Percentiles rank a stretch among this genome's conserved stretches.
Evolutionary conservation across 2,329 filamentous ascomycete species (phyloP).

Genomic region (Torrubiella hemipterigena): DNA sequence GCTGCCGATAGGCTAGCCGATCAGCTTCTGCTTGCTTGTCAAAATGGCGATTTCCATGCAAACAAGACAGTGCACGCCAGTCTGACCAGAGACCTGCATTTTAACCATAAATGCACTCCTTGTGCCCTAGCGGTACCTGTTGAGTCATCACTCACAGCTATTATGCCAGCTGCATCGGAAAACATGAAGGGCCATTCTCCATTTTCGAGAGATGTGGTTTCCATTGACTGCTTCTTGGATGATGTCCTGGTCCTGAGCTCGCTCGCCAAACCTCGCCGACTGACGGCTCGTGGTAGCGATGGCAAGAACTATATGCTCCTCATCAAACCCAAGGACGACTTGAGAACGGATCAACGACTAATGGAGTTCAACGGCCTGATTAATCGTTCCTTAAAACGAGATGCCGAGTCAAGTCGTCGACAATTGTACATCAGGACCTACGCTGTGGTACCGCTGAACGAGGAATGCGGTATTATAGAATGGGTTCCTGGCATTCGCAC

Average conservation of each 20-base stretch:
- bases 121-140: conserved; percentile 82
- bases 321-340: conserved; percentile 95
- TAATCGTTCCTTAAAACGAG: conserved; percentile 83
- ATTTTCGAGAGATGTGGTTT: conserved; percentile 77
- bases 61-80: conserved; percentile 59
- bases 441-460: conserved; percentile 89
- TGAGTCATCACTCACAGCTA: conserved; percentile 72
- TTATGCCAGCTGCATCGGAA: conserved; percentile 63
- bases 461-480: conserved; percentile 95
- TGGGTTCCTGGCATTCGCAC: conserved; percentile 97
- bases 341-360: conserved; percentile 91
- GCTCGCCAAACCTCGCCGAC: conserved; percentile 80
- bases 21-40: conserved; percentile 69
- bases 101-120: conserved; percentile 74
- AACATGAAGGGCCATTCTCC: conserved; percentile 67
- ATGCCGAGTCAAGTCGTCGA: conserved; percentile 79
- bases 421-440: conserved; percentile 96
- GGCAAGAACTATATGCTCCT: conserved; percentile 80
- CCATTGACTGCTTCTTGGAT: conserved; percentile 69
- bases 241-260: conserved; percentile 86
- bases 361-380: conserved; percentile 99
- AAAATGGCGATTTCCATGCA: conserved; percentile 60
- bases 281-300: conserved; percentile 80
- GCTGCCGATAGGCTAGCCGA: conserved; percentile 75
- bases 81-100: conserved; percentile 64